These are phyloP conservation scores for Phoenix roebelenii DNA, from an alignment of 176 grass and related monocot genomes.

Conservation along the genomic window DNA sequence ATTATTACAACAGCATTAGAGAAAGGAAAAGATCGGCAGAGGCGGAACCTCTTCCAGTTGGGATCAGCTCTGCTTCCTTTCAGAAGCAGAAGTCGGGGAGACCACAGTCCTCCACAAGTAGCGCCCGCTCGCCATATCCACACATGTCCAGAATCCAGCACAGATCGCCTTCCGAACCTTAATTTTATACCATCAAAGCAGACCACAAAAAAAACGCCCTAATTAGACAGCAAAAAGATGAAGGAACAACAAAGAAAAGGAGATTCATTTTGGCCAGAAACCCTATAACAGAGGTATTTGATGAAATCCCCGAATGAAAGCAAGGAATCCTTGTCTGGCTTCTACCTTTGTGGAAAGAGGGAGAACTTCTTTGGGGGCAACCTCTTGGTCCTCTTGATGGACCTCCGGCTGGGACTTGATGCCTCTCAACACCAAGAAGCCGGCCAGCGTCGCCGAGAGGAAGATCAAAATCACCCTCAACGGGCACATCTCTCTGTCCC, in stretches of 20 bases:
- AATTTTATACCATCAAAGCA: background rate
- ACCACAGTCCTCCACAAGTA: slow-evolving; percentile 86
- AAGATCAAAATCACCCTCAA: slow-evolving; percentile 86
- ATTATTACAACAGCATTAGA: background rate
- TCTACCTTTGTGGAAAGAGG: slow-evolving; percentile 29
- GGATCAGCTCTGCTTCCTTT: slow-evolving; percentile 8
- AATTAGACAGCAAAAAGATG: background rate
- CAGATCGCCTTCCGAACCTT: slow-evolving; percentile 23
- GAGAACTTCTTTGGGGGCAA: slow-evolving; percentile 3
- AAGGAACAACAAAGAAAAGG: background rate
- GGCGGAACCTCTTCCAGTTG: background rate
- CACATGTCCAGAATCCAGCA: slow-evolving; percentile 72
- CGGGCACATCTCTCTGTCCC: slow-evolving; percentile 48
- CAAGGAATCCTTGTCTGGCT: too few species aligned
- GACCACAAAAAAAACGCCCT: too few species aligned
- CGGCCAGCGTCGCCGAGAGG: slow-evolving; percentile 86
- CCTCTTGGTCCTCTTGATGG: slow-evolving; percentile 18
- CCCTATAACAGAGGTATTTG: too few species aligned
- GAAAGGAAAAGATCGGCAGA: background rate
- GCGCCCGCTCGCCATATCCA: slow-evolving; percentile 88
- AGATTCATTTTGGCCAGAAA: too few species aligned
- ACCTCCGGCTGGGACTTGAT: slow-evolving; percentile 49
- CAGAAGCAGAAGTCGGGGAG: slow-evolving; percentile 17
- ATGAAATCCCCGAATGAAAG: too few species aligned
- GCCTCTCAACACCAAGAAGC: slow-evolving; percentile 73